Evolutionary conservation across 148 eudicot species (phyloP), one percentile per base, ranked within the genome.

Genomic region (Chenopodium suecicum): DNA sequence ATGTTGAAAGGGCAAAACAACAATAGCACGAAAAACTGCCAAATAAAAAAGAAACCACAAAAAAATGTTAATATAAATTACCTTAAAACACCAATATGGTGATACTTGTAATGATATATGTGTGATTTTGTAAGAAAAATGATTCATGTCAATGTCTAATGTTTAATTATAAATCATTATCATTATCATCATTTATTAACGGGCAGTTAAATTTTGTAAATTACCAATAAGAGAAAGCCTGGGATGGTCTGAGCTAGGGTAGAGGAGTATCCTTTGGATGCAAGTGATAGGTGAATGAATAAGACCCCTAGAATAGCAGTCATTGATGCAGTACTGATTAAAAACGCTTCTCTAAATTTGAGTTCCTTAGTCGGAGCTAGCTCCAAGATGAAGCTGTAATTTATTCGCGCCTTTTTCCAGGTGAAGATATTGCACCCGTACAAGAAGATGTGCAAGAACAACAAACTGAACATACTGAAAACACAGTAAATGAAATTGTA

Each of bases 351-450:
- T 86, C 99, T 89, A 63, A 89, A 96, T 85, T 94, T 96, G 0
- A 96, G 94, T 79, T 92, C 99, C 44, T 87, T 91, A 7, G 91
- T 90, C 6, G 87, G 91, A 54, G 93, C 85, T 31, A 94, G 85
- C 87, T 94, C 99, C 22, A 96, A 92, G 84, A 96, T 96, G 93
- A 96, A 96, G 88, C 88, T 86, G 76, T 91, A 94, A 50, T 96
- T 96, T 83, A 96, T 90, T 7, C 95, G 89, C 44, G 97, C 87
- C 79, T 89, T 94, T 78, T 92, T 88, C 99, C 99, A 96, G 89
- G 89, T 87, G 82, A 96, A 92, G 82, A 96, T 96, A 82, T 96
- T 96, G 94, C 99, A 96, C 69, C 99, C 99, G 47, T 90, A 92
- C 68, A 96, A 74, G 75, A 96, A 94, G 77, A 94, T 87, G 86